These are phyloP conservation scores for Butyriboletus appendiculatus DNA, from an alignment of 1,284 basidiomycete species.

Conservation along the genomic window DNA sequence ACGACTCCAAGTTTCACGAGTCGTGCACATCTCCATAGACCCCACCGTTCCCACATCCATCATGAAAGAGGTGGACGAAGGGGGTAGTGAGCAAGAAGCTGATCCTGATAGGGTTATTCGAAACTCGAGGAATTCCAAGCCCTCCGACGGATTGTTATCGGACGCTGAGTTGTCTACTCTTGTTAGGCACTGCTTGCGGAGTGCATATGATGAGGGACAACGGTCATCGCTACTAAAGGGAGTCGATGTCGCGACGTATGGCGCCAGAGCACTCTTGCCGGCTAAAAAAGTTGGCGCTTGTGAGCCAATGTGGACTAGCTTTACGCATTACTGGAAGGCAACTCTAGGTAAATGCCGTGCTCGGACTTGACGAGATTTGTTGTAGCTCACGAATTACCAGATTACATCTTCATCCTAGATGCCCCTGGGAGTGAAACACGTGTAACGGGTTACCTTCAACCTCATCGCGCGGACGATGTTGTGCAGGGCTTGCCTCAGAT, in stretches of 20 bases:
- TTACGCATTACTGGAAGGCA: slow-evolving; percentile 79
- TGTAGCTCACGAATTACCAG: slow-evolving; percentile 42
- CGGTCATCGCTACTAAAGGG: slow-evolving; percentile 18
- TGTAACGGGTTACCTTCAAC: slow-evolving; percentile 64
- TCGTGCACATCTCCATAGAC: slow-evolving; percentile 84
- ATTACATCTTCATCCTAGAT: slow-evolving; percentile 83
- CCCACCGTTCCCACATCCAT: slow-evolving; percentile 44
- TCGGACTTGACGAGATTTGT: background rate
- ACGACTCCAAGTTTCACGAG: slow-evolving; percentile 63
- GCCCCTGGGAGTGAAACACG: slow-evolving; percentile 40
- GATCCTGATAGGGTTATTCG: slow-evolving; percentile 78
- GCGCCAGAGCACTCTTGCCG: slow-evolving; percentile 45
- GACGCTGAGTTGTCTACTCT: slow-evolving; percentile 60
- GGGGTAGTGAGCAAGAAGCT: slow-evolving; percentile 44
- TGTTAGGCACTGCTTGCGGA: slow-evolving; percentile 48
- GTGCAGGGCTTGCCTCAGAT: slow-evolving; percentile 78
- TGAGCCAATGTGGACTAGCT: slow-evolving; percentile 83
- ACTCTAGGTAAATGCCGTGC: slow-evolving; percentile 63
- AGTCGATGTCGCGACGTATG: slow-evolving; percentile 47
- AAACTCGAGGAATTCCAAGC: slow-evolving; percentile 65
- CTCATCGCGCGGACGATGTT: slow-evolving; percentile 65
- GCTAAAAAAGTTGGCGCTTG: slow-evolving; percentile 47
- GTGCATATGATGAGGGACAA: slow-evolving; percentile 63
- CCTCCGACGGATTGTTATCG: slow-evolving; percentile 73
- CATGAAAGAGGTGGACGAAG: slow-evolving; percentile 40